A percentile compares a stretch with the other conserved stretches of the same genome.
phyloP scores from a whole-genome alignment of 345 rosid genomes.

The Aquilaria sinensis region DNA sequence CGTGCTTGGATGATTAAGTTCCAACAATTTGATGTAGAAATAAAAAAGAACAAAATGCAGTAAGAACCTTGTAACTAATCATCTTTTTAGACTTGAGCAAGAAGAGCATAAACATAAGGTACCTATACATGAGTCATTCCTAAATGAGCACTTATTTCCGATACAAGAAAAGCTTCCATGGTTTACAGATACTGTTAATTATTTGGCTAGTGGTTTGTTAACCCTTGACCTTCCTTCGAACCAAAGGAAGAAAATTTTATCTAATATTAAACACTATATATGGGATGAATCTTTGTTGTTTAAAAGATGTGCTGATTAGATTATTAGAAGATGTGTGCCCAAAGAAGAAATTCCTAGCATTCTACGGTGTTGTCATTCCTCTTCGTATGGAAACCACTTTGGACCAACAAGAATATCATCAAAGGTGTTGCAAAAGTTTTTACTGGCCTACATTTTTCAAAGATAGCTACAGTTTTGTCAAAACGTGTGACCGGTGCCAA shows the following conservation, averaged over 20 bases:
- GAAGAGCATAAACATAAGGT: not conserved
- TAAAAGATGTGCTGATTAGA: not conserved
- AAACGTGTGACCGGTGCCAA: not conserved
- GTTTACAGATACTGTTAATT: not conserved
- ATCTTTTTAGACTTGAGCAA: not conserved
- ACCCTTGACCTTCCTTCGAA: not conserved
- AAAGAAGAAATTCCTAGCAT: not conserved
- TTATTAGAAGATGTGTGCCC: not conserved
- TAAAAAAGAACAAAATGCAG: no score
- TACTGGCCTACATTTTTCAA: not conserved
- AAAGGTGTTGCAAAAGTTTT: not conserved
- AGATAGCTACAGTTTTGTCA: not conserved
- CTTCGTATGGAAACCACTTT: not conserved
- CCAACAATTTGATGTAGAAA: not conserved
- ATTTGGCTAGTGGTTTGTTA: not conserved
- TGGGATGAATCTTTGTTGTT: no score
- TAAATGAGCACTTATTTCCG: not conserved
- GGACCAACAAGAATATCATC: not conserved
- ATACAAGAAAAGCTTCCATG: no score
- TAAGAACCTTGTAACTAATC: not conserved
- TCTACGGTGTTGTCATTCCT: not conserved
- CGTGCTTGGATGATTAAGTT: no score
- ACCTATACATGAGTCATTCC: not conserved
- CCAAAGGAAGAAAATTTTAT: not conserved
- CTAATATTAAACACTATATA: no score